Evolutionary conservation across 345 rosid species (phyloP), one percentile per base, ranked within the genome.

Genomic region (Lagerstroemia speciosa): DNA sequence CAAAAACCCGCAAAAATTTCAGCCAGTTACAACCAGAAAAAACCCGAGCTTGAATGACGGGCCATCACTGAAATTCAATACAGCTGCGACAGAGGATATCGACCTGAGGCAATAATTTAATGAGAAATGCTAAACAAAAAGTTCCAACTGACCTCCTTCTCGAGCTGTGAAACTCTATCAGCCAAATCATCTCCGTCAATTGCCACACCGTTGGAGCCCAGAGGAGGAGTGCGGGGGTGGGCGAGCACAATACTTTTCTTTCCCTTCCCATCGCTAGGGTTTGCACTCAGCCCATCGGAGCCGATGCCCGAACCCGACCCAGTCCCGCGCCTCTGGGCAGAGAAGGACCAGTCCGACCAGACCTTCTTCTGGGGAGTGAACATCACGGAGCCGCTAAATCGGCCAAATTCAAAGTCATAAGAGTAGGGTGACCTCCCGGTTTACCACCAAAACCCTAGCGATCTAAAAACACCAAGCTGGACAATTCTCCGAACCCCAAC

Each of bases 321-420:
- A 8, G 72, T 48, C 38, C 79, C 81, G 68, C 73, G 79, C 80
- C 75, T 86, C 64, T n/a, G 69, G 20, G 67, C 67, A 19, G 85
- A 69, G 26, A 79, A 77, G 67, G 94, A 81, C 96, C 90, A 89
- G 29, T 87, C 84, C 50, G 86, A 74, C 91, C 89, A 89, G 66
- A 69, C 82, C 70, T 84, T 88, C 79, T 53, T 84, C 83, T 89
- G 84, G 69, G 97, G 97, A 76, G 97, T 87, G 77, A 86, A 82
- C 98, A 91, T 91, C 80, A 77, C 50, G 33, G 41, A 40, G 71
- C n/a, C 16, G 20, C 75, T 60, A 43, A 63, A 70, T 37, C 12
- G 29, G 62, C 65, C 65, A 30, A 55, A 65, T 55, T 64, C 43
- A 71, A 74, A 58, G 67, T 70, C 63, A 64, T 69, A 70, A 71